Base-by-base conservation (phyloP, 148 eudicot species). In the Diospyros lotus region DNA sequence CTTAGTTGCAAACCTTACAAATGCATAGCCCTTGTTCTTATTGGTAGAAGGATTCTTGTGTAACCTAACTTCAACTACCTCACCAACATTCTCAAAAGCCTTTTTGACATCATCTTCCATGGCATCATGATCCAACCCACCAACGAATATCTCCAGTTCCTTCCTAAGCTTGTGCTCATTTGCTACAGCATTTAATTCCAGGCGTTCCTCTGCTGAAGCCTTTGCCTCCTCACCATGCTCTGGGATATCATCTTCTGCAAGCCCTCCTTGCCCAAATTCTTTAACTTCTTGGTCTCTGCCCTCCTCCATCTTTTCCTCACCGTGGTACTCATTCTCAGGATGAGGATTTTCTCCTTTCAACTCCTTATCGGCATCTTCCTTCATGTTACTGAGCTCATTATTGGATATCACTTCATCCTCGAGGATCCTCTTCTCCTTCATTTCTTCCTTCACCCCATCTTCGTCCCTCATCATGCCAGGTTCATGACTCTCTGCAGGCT, bases 21-120 rank as follows among this genome's bases (percentile, higher is more conserved):
- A 90, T 40, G 96, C 98, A 84, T 86, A 90, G 7, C 98, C 98
- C 81, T 88, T 87, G 72, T 93, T 93, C 82, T 86, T 93, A 78
- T 84, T 85, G 44, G 84, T 85, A 52, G 80, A 58, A 51, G 86
- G 86, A 81, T 90, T 86, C 76, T 86, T 90, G 59, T 84, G 82
- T 69, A 90, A 66, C 70, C 91, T 81, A 67, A 92, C 93, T 70
- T 87, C 93, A 79, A 87, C 81, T 9, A 93, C 89, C 68, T 90
- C 93, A 52, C 96, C 96, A 77, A 79, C 86, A 73, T 85, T 85
- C 77, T 86, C 85, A 78, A 90, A 93, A 72, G 88, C 87, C 84
- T 80, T 87, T 74, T 79, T 90, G 71, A 93, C 74, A 67, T 93
- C 98, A 15, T 87, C 93, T 71, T 90, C 98, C 60, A 68, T 76